Evolutionary conservation across 1,284 basidiomycete genomes (phyloP), one percentile per base, ranked within the genome.

Genomic region (Trametes hirsuta): DNA sequence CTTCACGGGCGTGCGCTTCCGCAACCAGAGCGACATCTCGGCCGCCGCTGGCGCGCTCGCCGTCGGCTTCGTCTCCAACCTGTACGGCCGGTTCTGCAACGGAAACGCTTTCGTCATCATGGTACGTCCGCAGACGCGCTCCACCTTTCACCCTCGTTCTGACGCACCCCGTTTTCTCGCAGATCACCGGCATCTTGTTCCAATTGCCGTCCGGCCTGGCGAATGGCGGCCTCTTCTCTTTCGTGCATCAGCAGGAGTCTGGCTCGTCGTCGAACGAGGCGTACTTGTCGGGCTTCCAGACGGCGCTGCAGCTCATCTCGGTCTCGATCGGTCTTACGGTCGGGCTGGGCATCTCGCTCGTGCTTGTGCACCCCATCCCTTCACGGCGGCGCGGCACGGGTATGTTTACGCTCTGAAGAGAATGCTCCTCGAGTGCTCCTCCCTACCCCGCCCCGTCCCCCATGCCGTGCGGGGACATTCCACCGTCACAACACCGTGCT

Each of bases 191-290:
- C 48, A 92, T 95, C 57, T 79, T 95, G 15, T 92, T 95, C 76
- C 94, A 96, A 76, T 83, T 96, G 0, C 94, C 93, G 0, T 91
- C 90, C 11, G 94, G 93, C 55, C 81, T 95, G n/a, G 87, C 88
- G 6, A 91, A 87, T 58, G 90, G 91, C 25, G 92, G 94, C 39
- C 81, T 96, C n/a, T 81, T 95, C 66, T 86, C 85, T 64, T 93
- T 91, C 70, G 89, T 85, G 6, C 81, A 81, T 48, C 76, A 83
- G 66, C 78, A 82, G 62, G 80, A 84, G 22, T 74, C 79, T 4
- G 83, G 80, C 44, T 65, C 67, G 41, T 76, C 74, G 2, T 78
- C 79, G n/a, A 73, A 78, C 18, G 76, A 75, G 0, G 81, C 84
- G 4, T 90, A 90, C 70, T 66, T 84, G 24, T 84, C 85, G 44